These are phyloP conservation scores for Diversispora eburnea DNA, from an alignment of 192 early-diverging fungal species.

Conservation along the genomic window DNA sequence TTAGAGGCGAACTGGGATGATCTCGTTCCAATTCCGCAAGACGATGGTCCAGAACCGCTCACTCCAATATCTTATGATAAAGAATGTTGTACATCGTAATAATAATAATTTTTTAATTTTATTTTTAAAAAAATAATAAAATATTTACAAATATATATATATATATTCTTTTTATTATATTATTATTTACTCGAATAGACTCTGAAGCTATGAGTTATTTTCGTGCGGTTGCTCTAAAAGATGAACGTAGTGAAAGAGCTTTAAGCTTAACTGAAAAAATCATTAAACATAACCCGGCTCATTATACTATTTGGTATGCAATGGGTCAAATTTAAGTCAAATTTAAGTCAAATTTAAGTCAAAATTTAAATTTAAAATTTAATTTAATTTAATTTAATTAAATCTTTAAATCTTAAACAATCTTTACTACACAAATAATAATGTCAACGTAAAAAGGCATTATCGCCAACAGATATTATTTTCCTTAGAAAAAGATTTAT, in stretches of 20 bases:
- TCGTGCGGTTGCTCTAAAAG: slow-evolving; percentile 65
- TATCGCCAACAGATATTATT: slow-evolving; percentile 81
- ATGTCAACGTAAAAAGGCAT: slow-evolving; percentile 43
- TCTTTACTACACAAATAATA: background rate
- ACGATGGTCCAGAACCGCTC: slow-evolving; percentile 78
- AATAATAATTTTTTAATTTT: background rate
- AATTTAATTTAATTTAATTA: background rate
- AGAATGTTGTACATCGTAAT: slow-evolving; percentile 55
- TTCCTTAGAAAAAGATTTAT: slow-evolving; percentile 61
- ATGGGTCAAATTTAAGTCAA: too few species aligned
- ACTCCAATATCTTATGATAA: slow-evolving; percentile 74
- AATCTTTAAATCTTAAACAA: background rate
- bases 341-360: too few species aligned
- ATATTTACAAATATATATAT: background rate
- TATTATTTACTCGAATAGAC: slow-evolving; percentile 42
- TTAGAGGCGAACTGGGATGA: slow-evolving; percentile 33
- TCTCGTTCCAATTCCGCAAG: slow-evolving; percentile 66
- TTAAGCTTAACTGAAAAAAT: slow-evolving; percentile 77
- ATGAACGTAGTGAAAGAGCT: slow-evolving; percentile 78
- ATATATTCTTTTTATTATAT: slow-evolving; percentile 1
- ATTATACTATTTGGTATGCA: slow-evolving; percentile 98
- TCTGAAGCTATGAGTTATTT: slow-evolving; percentile 82
- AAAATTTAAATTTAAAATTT: background rate
- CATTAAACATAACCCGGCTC: slow-evolving; percentile 81
- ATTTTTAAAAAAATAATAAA: background rate